These are phyloP conservation scores for Solanum sejunctum DNA, from an alignment of 257 asterid species.

Conservation along the genomic window DNA sequence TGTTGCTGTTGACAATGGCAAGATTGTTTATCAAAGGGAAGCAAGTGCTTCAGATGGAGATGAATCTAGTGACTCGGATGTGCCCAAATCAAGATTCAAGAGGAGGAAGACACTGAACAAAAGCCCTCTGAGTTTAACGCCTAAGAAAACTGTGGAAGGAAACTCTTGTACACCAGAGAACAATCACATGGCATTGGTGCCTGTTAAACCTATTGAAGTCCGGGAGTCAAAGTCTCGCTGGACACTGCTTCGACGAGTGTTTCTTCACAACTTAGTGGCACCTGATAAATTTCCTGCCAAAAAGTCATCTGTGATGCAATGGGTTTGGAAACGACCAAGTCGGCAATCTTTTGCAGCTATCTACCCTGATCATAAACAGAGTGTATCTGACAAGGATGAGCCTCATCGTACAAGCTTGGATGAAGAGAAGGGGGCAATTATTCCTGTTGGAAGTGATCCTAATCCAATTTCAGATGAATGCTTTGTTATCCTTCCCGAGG, in stretches of 20 bases:
- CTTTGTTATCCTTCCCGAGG: slow-evolving; percentile 21
- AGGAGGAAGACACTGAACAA: slow-evolving; percentile 29
- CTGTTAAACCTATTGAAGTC: slow-evolving; percentile 22
- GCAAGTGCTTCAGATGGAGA: slow-evolving; percentile 15
- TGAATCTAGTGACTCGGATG: slow-evolving; percentile 19
- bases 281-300: slow-evolving; percentile 25
- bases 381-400: slow-evolving; percentile 17
- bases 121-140: slow-evolving; percentile 30
- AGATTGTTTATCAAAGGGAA: slow-evolving; percentile 45
- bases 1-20: slow-evolving; percentile 63
- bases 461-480: slow-evolving; percentile 6
- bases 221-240: slow-evolving; percentile 44
- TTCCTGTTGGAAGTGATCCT: slow-evolving; percentile 15
- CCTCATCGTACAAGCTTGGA: slow-evolving; percentile 17
- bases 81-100: slow-evolving; percentile 19
- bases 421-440: slow-evolving; percentile 29
- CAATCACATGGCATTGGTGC: slow-evolving; percentile 47
- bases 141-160: slow-evolving; percentile 1
- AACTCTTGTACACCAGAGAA: slow-evolving; percentile 15
- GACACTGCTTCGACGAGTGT: slow-evolving; percentile 41
- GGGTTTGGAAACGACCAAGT: slow-evolving; percentile 40
- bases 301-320: slow-evolving; percentile 33
- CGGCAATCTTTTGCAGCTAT: slow-evolving; percentile 53
- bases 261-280: slow-evolving; percentile 18
- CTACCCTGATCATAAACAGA: slow-evolving; percentile 60